Base-by-base conservation (phyloP, 495 filamentous ascomycete species). In the Tetracladium setigerum region DNA sequence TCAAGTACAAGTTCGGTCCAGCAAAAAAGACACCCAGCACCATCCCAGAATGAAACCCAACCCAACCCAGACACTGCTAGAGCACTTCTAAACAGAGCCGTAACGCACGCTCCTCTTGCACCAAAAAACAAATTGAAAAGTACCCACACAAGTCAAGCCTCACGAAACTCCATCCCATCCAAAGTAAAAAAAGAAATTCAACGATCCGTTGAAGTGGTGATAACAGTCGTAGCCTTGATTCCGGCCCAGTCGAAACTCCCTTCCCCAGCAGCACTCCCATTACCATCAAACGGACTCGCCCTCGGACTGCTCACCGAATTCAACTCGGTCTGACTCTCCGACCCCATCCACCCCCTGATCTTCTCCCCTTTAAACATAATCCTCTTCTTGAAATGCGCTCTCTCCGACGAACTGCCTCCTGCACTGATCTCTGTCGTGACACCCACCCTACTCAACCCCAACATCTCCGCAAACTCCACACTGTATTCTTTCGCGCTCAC, bases 361-460 rank as follows among this genome's bases (percentile, higher is more conserved):
- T 22, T 38, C 24, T 49, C 30, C 11, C 14, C 39, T 18, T 16
- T 9, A 2, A 44, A 5, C 15, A 30, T 34, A 41, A 51, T 40
- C 14, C 34, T 39, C 24, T 44, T 51, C 33, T 36, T 39, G 19
- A 38, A 19, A 24, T 40, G 48, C 2, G 5, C 24, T 32, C 27
- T 47, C 39, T 53, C 44, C 14, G 33, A 18, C 4, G 27, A 19
- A 22, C 30, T 33, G 1, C 38, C 39, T 2, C 50, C 50, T 5
- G 44, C 50, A 8, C 38, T 30, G 7, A 53, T 53, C 31, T 43
- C 19, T 5, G 50, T 53, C 12, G 50, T 47, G 6, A 53, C 50
- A 32, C 50, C 50, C 2, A 47, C 44, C 1, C 44, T n/a, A 30
- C 44, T 53, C 32, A 53, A 17, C 1, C 50, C 50, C 5, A 53